Evolutionary conservation across 257 asterid genomes (phyloP).

Genomic region (Ilex asprella): DNA sequence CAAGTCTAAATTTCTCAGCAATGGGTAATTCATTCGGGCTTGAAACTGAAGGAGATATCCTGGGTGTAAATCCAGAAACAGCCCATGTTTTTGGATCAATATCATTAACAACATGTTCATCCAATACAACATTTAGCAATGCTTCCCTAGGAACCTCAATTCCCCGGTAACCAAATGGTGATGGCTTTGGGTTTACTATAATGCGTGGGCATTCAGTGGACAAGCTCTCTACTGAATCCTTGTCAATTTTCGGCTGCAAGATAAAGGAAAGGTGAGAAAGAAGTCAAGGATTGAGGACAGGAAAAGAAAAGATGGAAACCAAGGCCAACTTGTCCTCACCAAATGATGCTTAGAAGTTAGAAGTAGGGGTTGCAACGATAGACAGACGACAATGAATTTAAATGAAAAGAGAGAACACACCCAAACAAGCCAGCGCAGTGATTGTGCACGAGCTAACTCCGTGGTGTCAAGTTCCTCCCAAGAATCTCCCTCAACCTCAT

Average conservation of each 20-base stretch:
- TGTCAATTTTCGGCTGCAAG: constrained; percentile 72
- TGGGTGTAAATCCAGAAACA: constrained; percentile 31
- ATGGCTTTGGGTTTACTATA: constrained; percentile 66
- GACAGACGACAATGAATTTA: too few relatives aligned
- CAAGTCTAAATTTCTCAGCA: constrained; percentile 93
- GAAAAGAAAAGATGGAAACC: too few relatives aligned
- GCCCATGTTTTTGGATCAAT: constrained; percentile 83
- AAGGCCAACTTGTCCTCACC: too few relatives aligned
- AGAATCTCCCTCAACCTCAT: constrained; percentile 62
- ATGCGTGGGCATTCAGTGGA: constrained; percentile 73
- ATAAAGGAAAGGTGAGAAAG: neutral
- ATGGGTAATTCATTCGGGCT: constrained; percentile 46
- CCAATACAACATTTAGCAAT: constrained; percentile 35
- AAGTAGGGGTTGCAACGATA: neutral
- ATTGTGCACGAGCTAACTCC: constrained; percentile 54
- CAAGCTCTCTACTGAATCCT: constrained; percentile 57
- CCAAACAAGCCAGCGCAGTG: constrained; percentile 97
- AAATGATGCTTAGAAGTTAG: too few relatives aligned
- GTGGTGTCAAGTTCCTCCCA: constrained; percentile 91
- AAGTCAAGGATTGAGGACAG: neutral
- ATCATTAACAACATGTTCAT: constrained; percentile 54
- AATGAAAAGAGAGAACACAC: constrained; percentile 29
- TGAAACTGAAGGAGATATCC: constrained; percentile 19
- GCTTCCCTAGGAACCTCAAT: constrained; percentile 74
- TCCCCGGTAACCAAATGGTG: constrained; percentile 60